Conservation (phyloP, 2,329 filamentous ascomycete species). For the Aspergillus latus region DNA sequence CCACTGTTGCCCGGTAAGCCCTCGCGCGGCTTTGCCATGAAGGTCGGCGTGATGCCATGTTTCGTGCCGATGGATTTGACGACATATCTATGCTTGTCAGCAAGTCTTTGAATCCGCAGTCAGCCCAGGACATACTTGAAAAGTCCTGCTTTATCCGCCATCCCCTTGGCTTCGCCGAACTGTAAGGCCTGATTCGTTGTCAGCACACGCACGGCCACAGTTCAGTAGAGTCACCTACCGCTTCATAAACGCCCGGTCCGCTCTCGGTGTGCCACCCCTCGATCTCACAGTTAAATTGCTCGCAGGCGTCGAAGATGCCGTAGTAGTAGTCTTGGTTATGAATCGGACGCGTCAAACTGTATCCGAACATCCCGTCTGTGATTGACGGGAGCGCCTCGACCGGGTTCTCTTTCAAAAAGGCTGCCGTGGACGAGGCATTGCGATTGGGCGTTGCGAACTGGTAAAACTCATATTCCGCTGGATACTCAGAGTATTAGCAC, state of each 20-base stretch:
- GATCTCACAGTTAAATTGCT: conserved; percentile 74
- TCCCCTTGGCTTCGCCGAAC: conserved; percentile 80
- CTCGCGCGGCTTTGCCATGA: conserved; percentile 96
- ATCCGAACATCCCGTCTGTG: conserved; percentile 95
- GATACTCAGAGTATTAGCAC: conserved; percentile 6
- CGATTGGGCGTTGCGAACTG: conserved; percentile 75
- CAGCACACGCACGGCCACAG: conserved; percentile 8
- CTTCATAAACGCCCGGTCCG: conserved; percentile 92
- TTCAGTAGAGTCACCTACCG: conserved; percentile 52
- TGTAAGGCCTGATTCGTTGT: conserved; percentile 64
- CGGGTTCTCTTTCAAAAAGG: conserved; percentile 72
- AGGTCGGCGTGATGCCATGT: conserved; percentile 90
- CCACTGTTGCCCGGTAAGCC: conserved; percentile 92
- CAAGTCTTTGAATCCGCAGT: background rate
- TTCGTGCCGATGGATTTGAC: conserved; percentile 86
- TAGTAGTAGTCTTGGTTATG: conserved; percentile 95
- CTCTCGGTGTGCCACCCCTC: conserved; percentile 97
- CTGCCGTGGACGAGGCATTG: conserved; percentile 67
- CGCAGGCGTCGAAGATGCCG: conserved; percentile 76
- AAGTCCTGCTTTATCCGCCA: conserved; percentile 87
- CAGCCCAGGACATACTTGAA: conserved; percentile 68
- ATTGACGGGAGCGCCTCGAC: conserved; percentile 71
- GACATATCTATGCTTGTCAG: conserved; percentile 57
- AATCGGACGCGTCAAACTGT: conserved; percentile 80
- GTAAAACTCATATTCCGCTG: conserved; percentile 94